Conservation (phyloP, 75 land plant species). For the Selaginella moellendorffii region DNA sequence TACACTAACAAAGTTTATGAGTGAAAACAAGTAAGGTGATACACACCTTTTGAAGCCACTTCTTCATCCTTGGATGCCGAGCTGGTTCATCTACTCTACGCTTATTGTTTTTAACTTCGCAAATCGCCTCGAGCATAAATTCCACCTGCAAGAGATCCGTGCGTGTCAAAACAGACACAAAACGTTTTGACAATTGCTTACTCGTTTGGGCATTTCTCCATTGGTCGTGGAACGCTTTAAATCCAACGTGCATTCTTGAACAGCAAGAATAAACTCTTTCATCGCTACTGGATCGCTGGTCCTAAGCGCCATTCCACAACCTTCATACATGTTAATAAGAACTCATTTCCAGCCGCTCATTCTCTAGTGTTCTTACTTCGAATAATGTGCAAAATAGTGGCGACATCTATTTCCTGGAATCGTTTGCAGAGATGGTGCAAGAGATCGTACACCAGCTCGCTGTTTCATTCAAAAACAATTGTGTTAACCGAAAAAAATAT, state of each 20-base stretch:
- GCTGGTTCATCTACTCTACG: slow-evolving; percentile 56
- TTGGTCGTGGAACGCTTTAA: slow-evolving; percentile 31
- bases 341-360: neutral
- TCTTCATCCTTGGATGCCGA: slow-evolving; percentile 63
- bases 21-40: neutral
- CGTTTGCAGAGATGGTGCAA: slow-evolving; percentile 53
- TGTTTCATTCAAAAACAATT: no score
- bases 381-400: slow-evolving; percentile 63
- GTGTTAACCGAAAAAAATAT: no score
- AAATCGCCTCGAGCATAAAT: slow-evolving; percentile 89
- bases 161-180: no score
- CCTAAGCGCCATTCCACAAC: slow-evolving; percentile 84
- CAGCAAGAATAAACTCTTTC: slow-evolving; percentile 60
- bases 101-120: slow-evolving; percentile 87
- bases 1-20: slow-evolving; percentile 5
- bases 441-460: slow-evolving; percentile 81
- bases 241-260: slow-evolving; percentile 62
- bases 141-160: slow-evolving; percentile 62
- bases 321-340: slow-evolving; percentile 20
- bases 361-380: slow-evolving; percentile 40
- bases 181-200: neutral
- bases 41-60: slow-evolving; percentile 96
- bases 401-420: slow-evolving; percentile 71
- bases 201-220: neutral
- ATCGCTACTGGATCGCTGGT: slow-evolving; percentile 73